These are phyloP conservation scores for Trichoderma pleuroti DNA, from an alignment of 2,329 filamentous ascomycete genomes.

Conservation along the genomic window DNA sequence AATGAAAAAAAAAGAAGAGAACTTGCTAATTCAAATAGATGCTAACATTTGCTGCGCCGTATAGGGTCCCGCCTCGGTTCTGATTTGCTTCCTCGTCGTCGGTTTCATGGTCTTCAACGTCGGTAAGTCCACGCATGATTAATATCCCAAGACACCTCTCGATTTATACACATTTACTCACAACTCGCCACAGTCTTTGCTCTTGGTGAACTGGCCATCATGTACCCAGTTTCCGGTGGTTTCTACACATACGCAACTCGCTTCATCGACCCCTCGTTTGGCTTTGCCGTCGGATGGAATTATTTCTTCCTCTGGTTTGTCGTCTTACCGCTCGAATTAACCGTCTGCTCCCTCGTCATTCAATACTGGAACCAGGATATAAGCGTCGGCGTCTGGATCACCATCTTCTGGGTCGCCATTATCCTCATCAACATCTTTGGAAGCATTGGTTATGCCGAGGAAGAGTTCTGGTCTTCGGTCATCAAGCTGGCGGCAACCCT, in stretches of 20 bases:
- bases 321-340: constrained; percentile 49
- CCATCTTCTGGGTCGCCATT: constrained; percentile 49
- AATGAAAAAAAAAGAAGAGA: background rate
- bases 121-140: constrained; percentile 25
- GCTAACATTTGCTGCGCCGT: background rate
- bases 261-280: constrained; percentile 60
- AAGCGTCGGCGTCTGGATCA: constrained; percentile 50
- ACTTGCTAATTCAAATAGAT: background rate
- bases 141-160: background rate
- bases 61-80: constrained; percentile 39
- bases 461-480: constrained; percentile 54
- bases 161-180: background rate
- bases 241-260: constrained; percentile 61
- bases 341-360: constrained; percentile 49
- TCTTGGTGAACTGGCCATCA: constrained; percentile 58
- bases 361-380: constrained; percentile 48
- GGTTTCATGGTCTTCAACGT: constrained; percentile 61
- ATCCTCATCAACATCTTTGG: constrained; percentile 54
- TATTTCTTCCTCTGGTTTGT: constrained; percentile 49
- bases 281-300: constrained; percentile 50
- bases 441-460: constrained; percentile 50
- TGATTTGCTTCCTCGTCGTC: constrained; percentile 53
- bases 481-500: constrained; percentile 56
- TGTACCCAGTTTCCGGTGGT: constrained; percentile 60
- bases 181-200: constrained; percentile 44